Base-by-base conservation (phyloP, 192 early-diverging fungal species). In the Linnemannia zychae region DNA sequence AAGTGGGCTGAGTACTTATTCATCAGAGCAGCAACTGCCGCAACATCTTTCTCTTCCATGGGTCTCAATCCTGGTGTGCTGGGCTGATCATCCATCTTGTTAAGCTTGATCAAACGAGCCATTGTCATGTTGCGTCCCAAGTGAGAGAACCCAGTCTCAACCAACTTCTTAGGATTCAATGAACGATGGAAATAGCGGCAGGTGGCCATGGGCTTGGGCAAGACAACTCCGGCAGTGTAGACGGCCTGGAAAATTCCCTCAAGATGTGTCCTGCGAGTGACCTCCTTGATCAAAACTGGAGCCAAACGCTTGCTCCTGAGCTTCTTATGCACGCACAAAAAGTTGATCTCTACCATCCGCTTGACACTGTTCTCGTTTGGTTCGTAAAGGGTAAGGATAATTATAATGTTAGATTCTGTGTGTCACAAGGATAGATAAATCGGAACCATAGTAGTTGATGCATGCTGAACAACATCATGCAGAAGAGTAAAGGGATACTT, bases 211-310 rank as follows among this genome's bases (percentile, higher is more conserved):
- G 99, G 97, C 84, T 94, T 99, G 31, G 99, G 99, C 70, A 99
- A 83, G 68, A 94, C 92, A 33, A 93, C 91, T 46, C 99, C 99
- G 20, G 95, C 97, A 49, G 99, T 99, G 88, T 99, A 99, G 11
- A 96, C 95, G 36, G 99, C 99, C 88, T 99, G 99, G 93, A 99
- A 99, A 67, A 98, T 96, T 37, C 96, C 97, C 74, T 94, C 91
- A 37, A 97, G 81, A 87, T 99, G 95, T 47, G 97, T 95, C 20
- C 96, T 93, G 37, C 99, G 92, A 7, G 99, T 99, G 44, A 99
- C 95, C 87, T 99, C 99, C 88, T 97, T 96, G 91, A 99, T 99
- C 68, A 99, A 87, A 24, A 99, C 93, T 40, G 99, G 99, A 34
- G 99, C 94, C 74, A 99, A 90, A 74, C 99, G 94, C 88, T 99